Evolutionary conservation across 2,329 filamentous ascomycete genomes (phyloP).

Genomic region (Plenodomus tracheiphilus): DNA sequence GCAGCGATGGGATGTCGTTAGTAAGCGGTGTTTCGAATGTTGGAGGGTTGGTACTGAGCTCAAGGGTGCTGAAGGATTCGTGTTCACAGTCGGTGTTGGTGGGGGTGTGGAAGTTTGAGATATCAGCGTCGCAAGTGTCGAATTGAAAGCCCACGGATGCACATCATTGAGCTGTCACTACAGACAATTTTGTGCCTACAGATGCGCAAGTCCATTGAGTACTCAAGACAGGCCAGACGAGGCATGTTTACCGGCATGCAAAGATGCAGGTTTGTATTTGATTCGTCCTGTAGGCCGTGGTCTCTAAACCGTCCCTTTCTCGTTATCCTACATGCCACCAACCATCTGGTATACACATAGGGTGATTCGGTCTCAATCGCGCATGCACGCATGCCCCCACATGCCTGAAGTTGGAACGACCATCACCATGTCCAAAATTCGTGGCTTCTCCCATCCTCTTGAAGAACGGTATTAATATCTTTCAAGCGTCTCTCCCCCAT

Average conservation of each 20-base stretch:
- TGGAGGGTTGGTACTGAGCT: slow-evolving; percentile 28
- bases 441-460: not conserved
- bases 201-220: too few relatives aligned
- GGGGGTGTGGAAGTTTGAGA: slow-evolving; percentile 18
- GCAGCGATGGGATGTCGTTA: slow-evolving; percentile 43
- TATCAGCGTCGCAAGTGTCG: too few relatives aligned
- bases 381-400: not conserved
- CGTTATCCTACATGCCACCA: not conserved
- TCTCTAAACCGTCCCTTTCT: not conserved
- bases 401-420: not conserved
- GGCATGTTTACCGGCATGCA: not conserved
- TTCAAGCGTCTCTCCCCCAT: slow-evolving; percentile 63
- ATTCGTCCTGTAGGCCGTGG: not conserved
- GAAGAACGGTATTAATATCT: not conserved
- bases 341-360: not conserved
- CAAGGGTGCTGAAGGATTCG: slow-evolving; percentile 24
- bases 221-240: too few relatives aligned
- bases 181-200: too few relatives aligned
- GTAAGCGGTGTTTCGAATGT: slow-evolving; percentile 41
- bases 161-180: too few relatives aligned
- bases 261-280: too few relatives aligned
- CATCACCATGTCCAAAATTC: not conserved
- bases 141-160: too few relatives aligned
- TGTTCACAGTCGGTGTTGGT: slow-evolving; percentile 31
- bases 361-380: not conserved